Evolutionary conservation across 1,284 basidiomycete genomes (phyloP).

Genomic region (Rhodotorula sp.): DNA sequence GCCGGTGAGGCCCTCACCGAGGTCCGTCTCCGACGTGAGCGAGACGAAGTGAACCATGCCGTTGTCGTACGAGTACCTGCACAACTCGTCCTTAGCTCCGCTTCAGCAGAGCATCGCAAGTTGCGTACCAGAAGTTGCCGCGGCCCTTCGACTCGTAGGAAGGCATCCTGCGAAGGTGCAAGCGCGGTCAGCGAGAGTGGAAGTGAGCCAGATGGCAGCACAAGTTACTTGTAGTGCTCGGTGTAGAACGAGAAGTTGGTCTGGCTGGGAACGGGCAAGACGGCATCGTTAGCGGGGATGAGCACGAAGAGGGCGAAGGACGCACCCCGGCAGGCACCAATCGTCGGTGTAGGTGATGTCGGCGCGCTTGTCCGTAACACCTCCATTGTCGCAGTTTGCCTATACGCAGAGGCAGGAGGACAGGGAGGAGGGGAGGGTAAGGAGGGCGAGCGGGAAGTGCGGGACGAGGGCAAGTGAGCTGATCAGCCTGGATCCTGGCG

Average conservation of each 20-base stretch:
- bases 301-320: constrained; percentile 34
- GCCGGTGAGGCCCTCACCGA: constrained; percentile 20
- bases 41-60: constrained; percentile 32
- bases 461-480: too few species aligned
- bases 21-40: constrained; percentile 36
- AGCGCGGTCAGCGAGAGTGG: background rate
- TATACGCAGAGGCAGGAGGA: background rate
- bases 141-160: constrained; percentile 29
- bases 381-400: constrained; percentile 34
- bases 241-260: constrained; percentile 25
- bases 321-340: constrained; percentile 46
- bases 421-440: background rate
- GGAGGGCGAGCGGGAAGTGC: too few species aligned
- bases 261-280: background rate
- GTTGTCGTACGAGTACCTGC: constrained; percentile 36
- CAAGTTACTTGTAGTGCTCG: constrained; percentile 45
- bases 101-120: too few species aligned
- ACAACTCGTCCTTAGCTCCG: too few species aligned
- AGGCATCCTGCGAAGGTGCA: constrained; percentile 41
- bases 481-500: too few species aligned
- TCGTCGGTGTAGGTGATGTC: constrained; percentile 45
- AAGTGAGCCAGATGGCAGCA: too few species aligned
- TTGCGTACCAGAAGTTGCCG: constrained; percentile 46
- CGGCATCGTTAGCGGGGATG: background rate
- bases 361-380: constrained; percentile 28